Base-by-base conservation (phyloP, 2,329 filamentous ascomycete species). In the Exophiala viscosa region DNA sequence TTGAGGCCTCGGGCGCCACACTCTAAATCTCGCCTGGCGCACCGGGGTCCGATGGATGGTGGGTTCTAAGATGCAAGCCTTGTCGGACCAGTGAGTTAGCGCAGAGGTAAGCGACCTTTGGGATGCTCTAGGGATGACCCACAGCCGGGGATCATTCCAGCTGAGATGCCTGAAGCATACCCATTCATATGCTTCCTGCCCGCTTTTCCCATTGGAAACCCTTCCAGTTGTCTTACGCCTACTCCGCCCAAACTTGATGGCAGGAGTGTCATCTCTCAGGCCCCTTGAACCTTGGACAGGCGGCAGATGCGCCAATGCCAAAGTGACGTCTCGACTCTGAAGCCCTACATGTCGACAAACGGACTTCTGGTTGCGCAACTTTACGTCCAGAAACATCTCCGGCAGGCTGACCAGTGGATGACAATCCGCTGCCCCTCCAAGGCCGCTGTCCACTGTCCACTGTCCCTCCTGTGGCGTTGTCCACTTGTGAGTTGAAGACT, bases 1-100 rank as follows among this genome's bases (percentile, higher is more conserved):
- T 31, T 43, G 32, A 42, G 23, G 23, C 3, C 23, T 28, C 11
- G 44, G 50, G 53, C 56, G 56, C 56, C 56, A 59, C 56, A 59
- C 56, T 59, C 53, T 59, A 59, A 59, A 51, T 56, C 53, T 59
- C 56, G 56, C 56, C 56, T 59, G 56, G 50, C 53, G 50, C 52
- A 9, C 46, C 53, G 53, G 53, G 47, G 54, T 45, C 45, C 56
- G 56, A 34, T 55, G 56, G 43, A 39, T 33, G 48, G 45, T 13
- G 45, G 51, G 52, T 15, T 48, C 52, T 53, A 20, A 48, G 23
- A 49, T 48, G 44, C 49, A 55, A 55, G 52, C 45, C 47, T 45
- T 52, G 56, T 59, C 56, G 54, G 56, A 59, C 56, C 52, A 59
- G 50, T 54, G 52, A 28, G 49, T 49, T 54, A 52, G 51, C 33